Evolutionary conservation across 768 basidiomycete species (phyloP).

Genomic region (Lactarius psammicola): DNA sequence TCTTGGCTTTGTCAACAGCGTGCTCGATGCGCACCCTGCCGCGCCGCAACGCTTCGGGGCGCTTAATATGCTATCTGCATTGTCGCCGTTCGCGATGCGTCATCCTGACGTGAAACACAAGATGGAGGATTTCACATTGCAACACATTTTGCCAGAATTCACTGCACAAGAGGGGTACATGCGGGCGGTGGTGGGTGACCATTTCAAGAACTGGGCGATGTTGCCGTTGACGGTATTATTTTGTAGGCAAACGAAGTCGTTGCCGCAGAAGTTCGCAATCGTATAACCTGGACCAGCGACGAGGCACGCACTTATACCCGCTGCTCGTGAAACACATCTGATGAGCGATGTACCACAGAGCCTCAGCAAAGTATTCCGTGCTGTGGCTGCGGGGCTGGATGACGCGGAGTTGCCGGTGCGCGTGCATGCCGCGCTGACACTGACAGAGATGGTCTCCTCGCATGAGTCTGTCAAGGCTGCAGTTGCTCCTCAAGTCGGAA

Average conservation of each 20-base stretch:
- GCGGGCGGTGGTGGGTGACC: slow-evolving; percentile 64
- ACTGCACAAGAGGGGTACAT: slow-evolving; percentile 65
- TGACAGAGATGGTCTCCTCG: slow-evolving; percentile 69
- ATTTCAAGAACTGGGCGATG: neutral
- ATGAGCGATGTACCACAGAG: slow-evolving; percentile 42
- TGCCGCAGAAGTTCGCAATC: slow-evolving; percentile 66
- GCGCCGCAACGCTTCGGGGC: slow-evolving; percentile 78
- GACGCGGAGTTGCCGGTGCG: slow-evolving; percentile 80
- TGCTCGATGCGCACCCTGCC: slow-evolving; percentile 63
- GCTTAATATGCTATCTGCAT: slow-evolving; percentile 74
- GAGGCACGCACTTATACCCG: slow-evolving; percentile 46
- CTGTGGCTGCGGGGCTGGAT: slow-evolving; percentile 64
- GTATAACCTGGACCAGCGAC: slow-evolving; percentile 62
- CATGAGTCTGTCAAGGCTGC: slow-evolving; percentile 66
- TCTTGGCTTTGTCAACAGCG: slow-evolving; percentile 69
- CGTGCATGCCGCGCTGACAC: slow-evolving; percentile 76
- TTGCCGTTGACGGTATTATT: slow-evolving; percentile 1
- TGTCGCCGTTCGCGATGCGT: slow-evolving; percentile 78
- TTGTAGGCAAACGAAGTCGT: slow-evolving; percentile 79
- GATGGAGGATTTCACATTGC: slow-evolving; percentile 75
- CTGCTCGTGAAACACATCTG: neutral
- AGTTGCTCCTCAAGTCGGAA: slow-evolving; percentile 74
- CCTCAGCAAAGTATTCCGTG: slow-evolving; percentile 61
- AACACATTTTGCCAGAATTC: slow-evolving; percentile 75
- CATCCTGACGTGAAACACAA: slow-evolving; percentile 75